A percentile compares a stretch with the other conserved stretches of the same genome.
Conservation (phyloP, 495 filamentous ascomycete species). For the Daldinia childiae region DNA sequence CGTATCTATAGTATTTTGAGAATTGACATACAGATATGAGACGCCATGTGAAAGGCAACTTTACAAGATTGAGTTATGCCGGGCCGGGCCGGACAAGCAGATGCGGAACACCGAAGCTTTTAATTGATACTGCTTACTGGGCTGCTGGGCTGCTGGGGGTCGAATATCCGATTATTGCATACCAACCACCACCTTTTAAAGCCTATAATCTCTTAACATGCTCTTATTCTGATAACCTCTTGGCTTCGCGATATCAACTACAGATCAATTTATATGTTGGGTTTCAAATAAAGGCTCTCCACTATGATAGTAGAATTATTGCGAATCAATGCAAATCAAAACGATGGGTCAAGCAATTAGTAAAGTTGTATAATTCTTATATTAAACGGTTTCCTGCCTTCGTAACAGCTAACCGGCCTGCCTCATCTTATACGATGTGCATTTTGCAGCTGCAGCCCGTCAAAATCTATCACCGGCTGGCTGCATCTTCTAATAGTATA, state of each 20-base stretch:
- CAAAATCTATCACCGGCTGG: constrained; percentile 23
- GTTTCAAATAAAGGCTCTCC: neutral
- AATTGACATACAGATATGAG: no score
- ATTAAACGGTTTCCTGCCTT: neutral
- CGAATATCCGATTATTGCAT: neutral
- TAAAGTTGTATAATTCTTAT: neutral
- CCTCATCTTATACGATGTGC: neutral
- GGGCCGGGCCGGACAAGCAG: neutral
- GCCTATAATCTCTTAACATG: neutral
- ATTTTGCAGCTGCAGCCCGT: neutral
- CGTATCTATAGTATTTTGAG: no score
- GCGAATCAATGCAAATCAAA: neutral
- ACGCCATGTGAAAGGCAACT: neutral
- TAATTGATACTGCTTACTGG: neutral
- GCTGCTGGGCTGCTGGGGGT: no score
- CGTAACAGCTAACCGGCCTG: neutral
- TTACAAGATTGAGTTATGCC: neutral
- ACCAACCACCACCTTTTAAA: neutral
- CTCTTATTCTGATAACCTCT: neutral
- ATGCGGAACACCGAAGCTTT: neutral
- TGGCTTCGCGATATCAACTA: neutral
- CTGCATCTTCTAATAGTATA: constrained; percentile 30
- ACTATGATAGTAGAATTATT: no score
- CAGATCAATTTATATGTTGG: neutral
- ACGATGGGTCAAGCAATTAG: neutral